Evolutionary conservation across 495 filamentous ascomycete species (phyloP).

Genomic region (Ramalina peruviana): DNA sequence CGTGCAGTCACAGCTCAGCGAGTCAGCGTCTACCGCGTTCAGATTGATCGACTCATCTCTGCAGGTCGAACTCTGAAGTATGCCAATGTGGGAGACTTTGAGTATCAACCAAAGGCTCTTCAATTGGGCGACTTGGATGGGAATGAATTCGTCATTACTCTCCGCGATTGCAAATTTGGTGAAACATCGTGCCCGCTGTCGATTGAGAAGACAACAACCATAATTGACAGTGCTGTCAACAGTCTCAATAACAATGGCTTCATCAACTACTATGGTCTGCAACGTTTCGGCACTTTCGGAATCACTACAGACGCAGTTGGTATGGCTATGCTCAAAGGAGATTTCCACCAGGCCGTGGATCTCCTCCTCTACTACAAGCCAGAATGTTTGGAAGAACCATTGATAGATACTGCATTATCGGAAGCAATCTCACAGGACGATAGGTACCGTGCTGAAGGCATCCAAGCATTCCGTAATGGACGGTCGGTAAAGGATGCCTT

Average conservation of each 20-base stretch:
- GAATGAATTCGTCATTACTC: conserved; percentile 83
- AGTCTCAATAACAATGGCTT: conserved; percentile 55
- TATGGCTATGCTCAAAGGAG: conserved; percentile 62
- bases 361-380: conserved; percentile 53
- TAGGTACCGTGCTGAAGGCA: conserved; percentile 56
- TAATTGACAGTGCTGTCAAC: conserved; percentile 41
- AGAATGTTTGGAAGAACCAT: conserved; percentile 28
- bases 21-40: conserved; percentile 54
- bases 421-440: conserved; percentile 53
- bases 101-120: conserved; percentile 52
- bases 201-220: conserved; percentile 26
- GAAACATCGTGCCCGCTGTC: conserved; percentile 26
- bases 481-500: conserved; percentile 42
- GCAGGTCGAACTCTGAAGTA: conserved; percentile 49
- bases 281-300: conserved; percentile 79
- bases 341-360: conserved; percentile 66
- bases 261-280: conserved; percentile 92
- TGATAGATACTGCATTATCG: conserved; percentile 20
- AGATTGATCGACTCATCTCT: conserved; percentile 44
- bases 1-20: conserved; percentile 80
- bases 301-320: conserved; percentile 73
- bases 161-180: conserved; percentile 64
- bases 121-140: conserved; percentile 71
- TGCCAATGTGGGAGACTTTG: conserved; percentile 63
- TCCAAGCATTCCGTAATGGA: conserved; percentile 52